Conservation (phyloP, 495 filamentous ascomycete species). For the Pyronema domesticum region DNA sequence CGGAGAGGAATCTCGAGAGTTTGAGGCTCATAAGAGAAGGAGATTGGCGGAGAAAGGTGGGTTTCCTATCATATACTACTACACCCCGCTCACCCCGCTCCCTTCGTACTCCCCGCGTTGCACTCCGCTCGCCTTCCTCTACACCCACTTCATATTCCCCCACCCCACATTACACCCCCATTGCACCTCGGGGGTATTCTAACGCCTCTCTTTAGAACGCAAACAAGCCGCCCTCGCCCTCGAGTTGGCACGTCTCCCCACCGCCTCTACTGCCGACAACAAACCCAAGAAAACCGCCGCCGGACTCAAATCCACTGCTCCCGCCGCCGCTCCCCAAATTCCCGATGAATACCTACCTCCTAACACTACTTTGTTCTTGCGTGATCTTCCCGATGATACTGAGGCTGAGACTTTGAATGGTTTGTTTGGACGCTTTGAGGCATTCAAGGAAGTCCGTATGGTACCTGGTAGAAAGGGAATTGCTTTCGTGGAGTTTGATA, state of each 20-base stretch:
- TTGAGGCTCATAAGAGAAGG: slow-evolving; percentile 73
- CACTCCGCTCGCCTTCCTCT: not conserved
- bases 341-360: slow-evolving; percentile 95
- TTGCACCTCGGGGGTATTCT: not conserved
- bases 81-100: too few relatives aligned
- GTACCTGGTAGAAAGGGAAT: slow-evolving; percentile 78
- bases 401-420: slow-evolving; percentile 58
- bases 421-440: slow-evolving; percentile 79
- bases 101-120: not conserved
- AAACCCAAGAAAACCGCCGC: slow-evolving; percentile 43
- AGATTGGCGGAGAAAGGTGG: slow-evolving; percentile 81
- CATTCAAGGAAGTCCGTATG: slow-evolving; percentile 79
- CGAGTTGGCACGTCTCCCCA: slow-evolving; percentile 52
- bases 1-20: slow-evolving; percentile 46
- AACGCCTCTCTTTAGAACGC: slow-evolving; percentile 42
- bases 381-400: slow-evolving; percentile 76
- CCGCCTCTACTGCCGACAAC: slow-evolving; percentile 34
- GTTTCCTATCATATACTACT: slow-evolving; percentile 12
- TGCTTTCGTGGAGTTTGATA: slow-evolving; percentile 93
- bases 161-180: too few relatives aligned
- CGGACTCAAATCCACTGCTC: slow-evolving; percentile 57
- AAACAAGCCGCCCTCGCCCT: slow-evolving; percentile 75
- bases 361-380: slow-evolving; percentile 94
- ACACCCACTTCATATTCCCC: too few relatives aligned
- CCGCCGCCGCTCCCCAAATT: slow-evolving; percentile 53